phyloP scores from a whole-genome alignment of 768 basidiomycete genomes.

The Calocybe cyanea region DNA sequence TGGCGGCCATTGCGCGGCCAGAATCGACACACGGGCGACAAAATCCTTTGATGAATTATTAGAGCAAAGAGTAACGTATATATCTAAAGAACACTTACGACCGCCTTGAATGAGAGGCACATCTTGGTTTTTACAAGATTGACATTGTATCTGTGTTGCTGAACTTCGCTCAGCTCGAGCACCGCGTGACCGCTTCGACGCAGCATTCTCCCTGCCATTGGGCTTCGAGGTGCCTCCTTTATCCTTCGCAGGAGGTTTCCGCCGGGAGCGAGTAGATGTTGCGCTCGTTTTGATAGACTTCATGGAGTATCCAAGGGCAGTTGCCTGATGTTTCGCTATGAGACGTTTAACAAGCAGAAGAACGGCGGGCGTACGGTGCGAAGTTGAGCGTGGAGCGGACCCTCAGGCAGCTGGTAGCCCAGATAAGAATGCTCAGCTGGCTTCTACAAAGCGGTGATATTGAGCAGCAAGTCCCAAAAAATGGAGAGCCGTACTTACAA shows the following conservation, averaged over 20 bases:
- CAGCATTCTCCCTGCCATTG: slow-evolving; percentile 23
- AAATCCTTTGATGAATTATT: slow-evolving; percentile 57
- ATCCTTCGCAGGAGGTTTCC: slow-evolving; percentile 21
- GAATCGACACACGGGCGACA: slow-evolving; percentile 66
- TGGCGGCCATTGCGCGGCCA: slow-evolving; percentile 31
- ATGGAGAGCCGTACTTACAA: slow-evolving; percentile 38
- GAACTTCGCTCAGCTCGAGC: slow-evolving; percentile 21
- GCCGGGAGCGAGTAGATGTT: slow-evolving; percentile 23
- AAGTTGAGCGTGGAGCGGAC: slow-evolving; percentile 54
- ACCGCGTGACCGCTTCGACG: slow-evolving; percentile 39
- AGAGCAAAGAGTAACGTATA: neutral
- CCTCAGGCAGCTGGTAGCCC: slow-evolving; percentile 53
- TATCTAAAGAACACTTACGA: slow-evolving; percentile 40
- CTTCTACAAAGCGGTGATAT: slow-evolving; percentile 25
- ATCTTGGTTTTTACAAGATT: slow-evolving; percentile 59
- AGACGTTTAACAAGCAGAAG: neutral
- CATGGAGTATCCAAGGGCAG: slow-evolving; percentile 46
- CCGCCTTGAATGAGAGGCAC: slow-evolving; percentile 77
- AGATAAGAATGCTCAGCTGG: slow-evolving; percentile 46
- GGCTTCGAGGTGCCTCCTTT: slow-evolving; percentile 19
- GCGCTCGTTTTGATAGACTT: slow-evolving; percentile 54
- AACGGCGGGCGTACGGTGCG: slow-evolving; percentile 41
- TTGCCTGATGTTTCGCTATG: slow-evolving; percentile 28
- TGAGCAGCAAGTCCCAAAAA: neutral
- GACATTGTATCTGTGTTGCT: slow-evolving; percentile 40